Evolutionary conservation across 176 grass and related monocot species (phyloP).

Genomic region (Oryza rufipogon): DNA sequence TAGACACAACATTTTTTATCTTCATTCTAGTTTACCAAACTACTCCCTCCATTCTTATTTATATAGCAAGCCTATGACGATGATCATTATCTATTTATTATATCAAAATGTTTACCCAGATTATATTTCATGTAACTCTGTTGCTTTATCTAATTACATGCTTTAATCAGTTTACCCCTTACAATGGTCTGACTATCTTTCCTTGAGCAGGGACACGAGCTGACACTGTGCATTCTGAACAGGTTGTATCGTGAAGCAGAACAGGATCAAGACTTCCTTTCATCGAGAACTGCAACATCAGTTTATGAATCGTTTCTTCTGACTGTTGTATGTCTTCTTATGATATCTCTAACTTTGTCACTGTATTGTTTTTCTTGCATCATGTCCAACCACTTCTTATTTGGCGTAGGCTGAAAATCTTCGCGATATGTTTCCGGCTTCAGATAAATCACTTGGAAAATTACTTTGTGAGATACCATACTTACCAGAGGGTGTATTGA

Average conservation of each 20-base stretch:
- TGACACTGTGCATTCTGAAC: slow-evolving; percentile 91
- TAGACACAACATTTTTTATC: not conserved
- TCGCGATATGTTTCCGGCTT: slow-evolving; percentile 85
- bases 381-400: slow-evolving; percentile 39
- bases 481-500: slow-evolving; percentile 77
- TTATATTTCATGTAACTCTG: slow-evolving; percentile 2
- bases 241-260: slow-evolving; percentile 89
- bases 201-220: slow-evolving; percentile 85
- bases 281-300: slow-evolving; percentile 96
- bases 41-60: not conserved
- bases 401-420: slow-evolving; percentile 69
- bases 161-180: slow-evolving; percentile 35
- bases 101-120: slow-evolving; percentile 6
- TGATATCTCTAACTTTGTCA: slow-evolving; percentile 19
- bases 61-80: slow-evolving; percentile 5
- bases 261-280: slow-evolving; percentile 97
- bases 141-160: slow-evolving; percentile 13
- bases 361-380: slow-evolving; percentile 30
- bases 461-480: slow-evolving; percentile 92
- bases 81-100: slow-evolving; percentile 33
- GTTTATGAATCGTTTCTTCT: slow-evolving; percentile 96
- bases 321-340: slow-evolving; percentile 58
- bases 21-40: not conserved
- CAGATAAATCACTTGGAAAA: slow-evolving; percentile 89
- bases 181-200: slow-evolving; percentile 51